These are phyloP conservation scores for Azolla pinnata DNA, from an alignment of 75 land plant genomes.

Conservation along the genomic window DNA sequence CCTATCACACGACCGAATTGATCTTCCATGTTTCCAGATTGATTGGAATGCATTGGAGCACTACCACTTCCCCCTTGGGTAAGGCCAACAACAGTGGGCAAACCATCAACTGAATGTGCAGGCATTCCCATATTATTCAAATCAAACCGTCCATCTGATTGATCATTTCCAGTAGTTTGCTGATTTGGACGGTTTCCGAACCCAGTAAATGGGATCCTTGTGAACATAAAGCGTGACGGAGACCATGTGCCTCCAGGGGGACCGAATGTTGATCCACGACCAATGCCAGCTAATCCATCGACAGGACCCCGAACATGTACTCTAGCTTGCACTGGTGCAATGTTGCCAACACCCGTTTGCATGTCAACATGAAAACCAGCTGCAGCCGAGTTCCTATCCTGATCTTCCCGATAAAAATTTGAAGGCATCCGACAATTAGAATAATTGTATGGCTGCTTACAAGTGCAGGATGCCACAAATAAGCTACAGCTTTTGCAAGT, in stretches of 20 bases:
- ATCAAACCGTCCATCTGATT: constrained; percentile 57
- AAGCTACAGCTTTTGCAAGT: constrained; percentile 82
- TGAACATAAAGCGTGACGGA: constrained; percentile 74
- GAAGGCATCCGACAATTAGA: constrained; percentile 33
- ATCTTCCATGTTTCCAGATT: constrained; percentile 44
- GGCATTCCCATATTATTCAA: constrained; percentile 46
- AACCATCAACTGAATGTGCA: constrained; percentile 54
- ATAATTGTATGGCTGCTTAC: constrained; percentile 54
- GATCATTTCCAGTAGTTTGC: constrained; percentile 63
- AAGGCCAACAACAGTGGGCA: constrained; percentile 68
- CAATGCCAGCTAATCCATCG: constrained; percentile 96
- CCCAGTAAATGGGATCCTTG: constrained; percentile 61
- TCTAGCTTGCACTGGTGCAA: constrained; percentile 45
- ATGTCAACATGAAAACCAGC: constrained; percentile 40
- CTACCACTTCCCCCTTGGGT: constrained; percentile 44
- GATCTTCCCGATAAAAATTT: constrained; percentile 49
- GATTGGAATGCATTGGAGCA: constrained; percentile 34
- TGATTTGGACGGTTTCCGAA: constrained; percentile 56
- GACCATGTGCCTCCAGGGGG: constrained; percentile 62
- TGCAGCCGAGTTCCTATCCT: constrained; percentile 42
- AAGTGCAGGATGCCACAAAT: constrained; percentile 40
- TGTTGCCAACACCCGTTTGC: constrained; percentile 35
- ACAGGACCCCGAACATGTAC: constrained; percentile 71
- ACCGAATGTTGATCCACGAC: constrained; percentile 59
- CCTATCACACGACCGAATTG: constrained; percentile 24